A percentile compares a stretch with the other conserved stretches of the same genome.
These are phyloP conservation scores for Vitis hybrid DNA, from an alignment of 177 flowering plant species.

Conservation along the genomic window DNA sequence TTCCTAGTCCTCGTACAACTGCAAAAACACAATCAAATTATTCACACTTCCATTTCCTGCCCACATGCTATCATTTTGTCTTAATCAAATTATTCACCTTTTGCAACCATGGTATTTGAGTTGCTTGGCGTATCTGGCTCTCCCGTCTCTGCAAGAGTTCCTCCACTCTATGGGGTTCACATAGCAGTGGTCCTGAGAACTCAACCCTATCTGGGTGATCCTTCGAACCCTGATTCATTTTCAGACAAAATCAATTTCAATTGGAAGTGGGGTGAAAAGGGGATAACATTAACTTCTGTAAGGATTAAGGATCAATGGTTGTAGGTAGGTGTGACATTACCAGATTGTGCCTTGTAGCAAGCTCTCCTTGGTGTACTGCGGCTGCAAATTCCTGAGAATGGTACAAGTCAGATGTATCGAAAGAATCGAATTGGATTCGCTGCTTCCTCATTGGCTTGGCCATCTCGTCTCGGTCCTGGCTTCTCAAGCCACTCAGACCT, in stretches of 20 bases:
- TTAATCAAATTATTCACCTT: conserved; percentile 44
- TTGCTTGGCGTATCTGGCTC: conserved; percentile 71
- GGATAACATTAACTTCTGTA: not conserved
- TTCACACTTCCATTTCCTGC: too few species aligned
- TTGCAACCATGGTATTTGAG: conserved; percentile 70
- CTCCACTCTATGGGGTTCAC: conserved; percentile 58
- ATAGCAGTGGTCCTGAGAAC: conserved; percentile 67
- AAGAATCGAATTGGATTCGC: conserved; percentile 18
- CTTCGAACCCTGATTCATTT: conserved; percentile 9
- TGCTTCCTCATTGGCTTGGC: conserved; percentile 6
- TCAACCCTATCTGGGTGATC: conserved; percentile 12
- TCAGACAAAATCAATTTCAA: not conserved
- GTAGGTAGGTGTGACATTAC: not conserved
- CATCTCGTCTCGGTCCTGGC: not conserved
- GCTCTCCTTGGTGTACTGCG: not conserved
- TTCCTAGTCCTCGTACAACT: too few species aligned
- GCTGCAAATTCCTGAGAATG: conserved; percentile 14
- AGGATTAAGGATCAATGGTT: not conserved
- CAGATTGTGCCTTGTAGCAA: conserved; percentile 1
- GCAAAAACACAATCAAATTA: too few species aligned
- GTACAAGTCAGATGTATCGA: conserved; percentile 17
- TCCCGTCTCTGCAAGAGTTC: conserved; percentile 67
- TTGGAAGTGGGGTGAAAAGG: conserved; percentile 1
- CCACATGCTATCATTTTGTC: not conserved
- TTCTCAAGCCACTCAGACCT: too few species aligned